A percentile compares a stretch with the other conserved stretches of the same genome.
Conservation (phyloP, 768 basidiomycete genomes). For the Daedaleopsis sinensis region DNA sequence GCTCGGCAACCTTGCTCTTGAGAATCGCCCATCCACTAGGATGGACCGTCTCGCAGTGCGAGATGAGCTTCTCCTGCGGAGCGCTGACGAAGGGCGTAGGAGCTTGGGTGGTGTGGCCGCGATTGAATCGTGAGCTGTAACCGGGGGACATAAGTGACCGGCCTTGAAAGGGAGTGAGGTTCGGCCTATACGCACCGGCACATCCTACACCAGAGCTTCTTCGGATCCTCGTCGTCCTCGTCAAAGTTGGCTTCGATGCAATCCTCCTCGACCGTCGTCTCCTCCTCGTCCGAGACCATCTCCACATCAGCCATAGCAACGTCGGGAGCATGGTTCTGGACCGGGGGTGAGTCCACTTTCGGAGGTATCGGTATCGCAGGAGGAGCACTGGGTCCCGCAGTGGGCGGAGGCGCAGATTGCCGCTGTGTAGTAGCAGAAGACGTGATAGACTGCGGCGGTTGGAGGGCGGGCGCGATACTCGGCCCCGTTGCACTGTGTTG, state of each 20-base stretch:
- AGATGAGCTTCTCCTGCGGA: slow-evolving; percentile 46
- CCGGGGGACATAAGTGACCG: background rate
- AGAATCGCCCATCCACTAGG: slow-evolving; percentile 48
- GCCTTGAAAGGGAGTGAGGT: background rate
- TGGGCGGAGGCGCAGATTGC: too few relatives aligned
- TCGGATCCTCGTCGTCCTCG: slow-evolving; percentile 33
- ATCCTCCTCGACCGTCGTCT: slow-evolving; percentile 41
- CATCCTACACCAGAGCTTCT: slow-evolving; percentile 44
- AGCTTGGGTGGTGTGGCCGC: slow-evolving; percentile 31
- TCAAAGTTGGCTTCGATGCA: slow-evolving; percentile 43
- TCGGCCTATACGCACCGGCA: slow-evolving; percentile 49
- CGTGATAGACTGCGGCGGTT: background rate
- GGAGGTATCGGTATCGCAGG: too few relatives aligned
- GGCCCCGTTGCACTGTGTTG: too few relatives aligned
- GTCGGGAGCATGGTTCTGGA: background rate
- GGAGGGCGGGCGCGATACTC: background rate
- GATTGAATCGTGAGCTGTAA: slow-evolving; percentile 39
- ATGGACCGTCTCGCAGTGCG: slow-evolving; percentile 54
- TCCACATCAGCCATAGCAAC: slow-evolving; percentile 19
- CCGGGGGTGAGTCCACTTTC: background rate
- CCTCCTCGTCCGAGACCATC: slow-evolving; percentile 29
- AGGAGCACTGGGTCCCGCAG: too few relatives aligned
- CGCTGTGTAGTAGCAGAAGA: too few relatives aligned
- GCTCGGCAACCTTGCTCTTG: slow-evolving; percentile 7
- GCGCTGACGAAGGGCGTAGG: slow-evolving; percentile 42